phyloP scores from a whole-genome alignment of 768 basidiomycete species.

The Tricholomella constricta region DNA sequence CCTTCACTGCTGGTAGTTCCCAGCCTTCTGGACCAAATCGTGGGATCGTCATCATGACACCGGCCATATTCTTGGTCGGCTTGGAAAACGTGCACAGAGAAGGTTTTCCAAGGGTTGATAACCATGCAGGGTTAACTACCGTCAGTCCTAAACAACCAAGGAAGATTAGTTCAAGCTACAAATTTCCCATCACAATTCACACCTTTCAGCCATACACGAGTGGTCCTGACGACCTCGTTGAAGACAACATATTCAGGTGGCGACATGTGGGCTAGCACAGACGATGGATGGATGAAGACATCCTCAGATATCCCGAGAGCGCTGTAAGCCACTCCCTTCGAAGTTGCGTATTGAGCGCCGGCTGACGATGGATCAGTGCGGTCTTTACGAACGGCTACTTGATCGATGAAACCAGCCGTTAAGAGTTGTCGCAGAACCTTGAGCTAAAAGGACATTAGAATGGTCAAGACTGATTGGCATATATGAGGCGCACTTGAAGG shows the following conservation, averaged over 20 bases:
- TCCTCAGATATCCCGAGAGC: slow-evolving; percentile 82
- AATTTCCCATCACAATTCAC: not conserved
- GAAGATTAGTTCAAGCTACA: not conserved
- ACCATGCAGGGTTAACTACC: slow-evolving; percentile 84
- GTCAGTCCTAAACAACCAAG: slow-evolving; percentile 61
- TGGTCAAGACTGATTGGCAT: not conserved
- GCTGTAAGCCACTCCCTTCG: slow-evolving; percentile 80
- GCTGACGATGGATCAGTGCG: slow-evolving; percentile 58
- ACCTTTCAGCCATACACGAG: slow-evolving; percentile 82
- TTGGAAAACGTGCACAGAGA: slow-evolving; percentile 89
- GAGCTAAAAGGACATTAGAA: slow-evolving; percentile 51
- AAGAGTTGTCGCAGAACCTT: slow-evolving; percentile 89
- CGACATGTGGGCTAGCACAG: slow-evolving; percentile 62
- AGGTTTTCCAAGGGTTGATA: slow-evolving; percentile 76
- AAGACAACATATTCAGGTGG: slow-evolving; percentile 90
- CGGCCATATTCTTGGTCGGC: slow-evolving; percentile 68
- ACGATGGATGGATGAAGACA: slow-evolving; percentile 91
- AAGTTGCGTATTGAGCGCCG: slow-evolving; percentile 71
- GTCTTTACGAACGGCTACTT: slow-evolving; percentile 91
- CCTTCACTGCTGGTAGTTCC: slow-evolving; percentile 79
- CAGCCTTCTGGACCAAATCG: slow-evolving; percentile 85
- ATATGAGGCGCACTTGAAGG: slow-evolving; percentile 57
- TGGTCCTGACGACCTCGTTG: slow-evolving; percentile 79
- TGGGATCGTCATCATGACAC: slow-evolving; percentile 75
- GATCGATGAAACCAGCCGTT: slow-evolving; percentile 91